Evolutionary conservation across 768 basidiomycete species (phyloP).

Genomic region (Boletus fagicola): DNA sequence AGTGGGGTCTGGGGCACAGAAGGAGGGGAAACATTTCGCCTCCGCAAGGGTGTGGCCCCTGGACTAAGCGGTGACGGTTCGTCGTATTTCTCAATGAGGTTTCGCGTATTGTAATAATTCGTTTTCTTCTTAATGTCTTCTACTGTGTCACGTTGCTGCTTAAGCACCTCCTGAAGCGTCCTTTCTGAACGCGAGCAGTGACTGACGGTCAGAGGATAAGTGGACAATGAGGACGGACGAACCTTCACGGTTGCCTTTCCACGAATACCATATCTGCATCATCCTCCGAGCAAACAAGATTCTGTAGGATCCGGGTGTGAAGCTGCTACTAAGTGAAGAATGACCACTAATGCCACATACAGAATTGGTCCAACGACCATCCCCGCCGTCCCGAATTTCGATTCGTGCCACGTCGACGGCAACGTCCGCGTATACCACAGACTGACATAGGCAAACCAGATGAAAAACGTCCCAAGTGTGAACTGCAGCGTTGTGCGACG

Average conservation of each 20-base stretch:
- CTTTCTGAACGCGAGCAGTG: constrained; percentile 54
- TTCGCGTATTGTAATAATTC: constrained; percentile 90
- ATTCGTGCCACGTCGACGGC: constrained; percentile 36
- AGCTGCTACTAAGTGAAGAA: neutral
- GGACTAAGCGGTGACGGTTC: constrained; percentile 42
- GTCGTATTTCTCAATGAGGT: constrained; percentile 88
- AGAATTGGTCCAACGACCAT: constrained; percentile 74
- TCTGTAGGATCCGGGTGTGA: constrained; percentile 33
- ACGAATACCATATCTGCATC: constrained; percentile 80
- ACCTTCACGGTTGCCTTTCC: constrained; percentile 83
- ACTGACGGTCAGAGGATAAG: neutral
- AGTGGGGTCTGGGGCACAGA: constrained; percentile 32
- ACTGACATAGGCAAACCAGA: constrained; percentile 70
- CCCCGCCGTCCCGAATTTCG: constrained; percentile 39
- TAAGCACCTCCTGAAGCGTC: constrained; percentile 67
- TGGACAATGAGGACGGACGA: neutral
- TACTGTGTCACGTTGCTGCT: constrained; percentile 78
- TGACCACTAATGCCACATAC: constrained; percentile 45
- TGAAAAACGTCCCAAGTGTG: constrained; percentile 73
- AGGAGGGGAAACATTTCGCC: constrained; percentile 35
- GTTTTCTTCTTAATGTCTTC: constrained; percentile 98
- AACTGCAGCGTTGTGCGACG: constrained; percentile 72
- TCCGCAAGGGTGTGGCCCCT: constrained; percentile 41
- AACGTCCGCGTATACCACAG: constrained; percentile 69
- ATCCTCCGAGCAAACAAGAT: constrained; percentile 77